These are phyloP conservation scores for Lactarius psammicola DNA, from an alignment of 768 basidiomycete genomes.

Conservation along the genomic window DNA sequence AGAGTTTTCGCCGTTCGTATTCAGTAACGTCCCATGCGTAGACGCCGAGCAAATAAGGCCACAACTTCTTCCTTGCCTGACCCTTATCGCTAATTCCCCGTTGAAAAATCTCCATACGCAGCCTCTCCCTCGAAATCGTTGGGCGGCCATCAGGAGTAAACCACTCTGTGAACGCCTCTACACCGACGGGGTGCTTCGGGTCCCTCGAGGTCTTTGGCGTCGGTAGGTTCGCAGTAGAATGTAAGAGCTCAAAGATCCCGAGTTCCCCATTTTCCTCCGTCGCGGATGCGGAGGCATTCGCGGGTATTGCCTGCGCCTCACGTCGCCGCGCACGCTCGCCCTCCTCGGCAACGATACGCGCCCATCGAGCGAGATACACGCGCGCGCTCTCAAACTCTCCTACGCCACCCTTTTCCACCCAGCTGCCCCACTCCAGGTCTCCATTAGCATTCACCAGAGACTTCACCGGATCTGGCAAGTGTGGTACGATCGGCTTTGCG, in stretches of 20 bases:
- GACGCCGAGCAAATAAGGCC: constrained; percentile 90
- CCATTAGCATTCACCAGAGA: constrained; percentile 88
- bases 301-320: constrained; percentile 70
- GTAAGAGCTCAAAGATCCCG: constrained; percentile 85
- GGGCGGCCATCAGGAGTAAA: constrained; percentile 72
- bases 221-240: constrained; percentile 75
- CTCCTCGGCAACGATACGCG: constrained; percentile 95
- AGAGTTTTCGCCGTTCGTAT: constrained; percentile 56
- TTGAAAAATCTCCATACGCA: constrained; percentile 75
- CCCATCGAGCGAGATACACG: constrained; percentile 96
- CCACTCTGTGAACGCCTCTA: constrained; percentile 73
- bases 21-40: constrained; percentile 73
- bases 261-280: constrained; percentile 42
- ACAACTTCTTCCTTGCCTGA: constrained; percentile 66
- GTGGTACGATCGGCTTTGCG: constrained; percentile 93
- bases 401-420: constrained; percentile 90
- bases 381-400: constrained; percentile 96
- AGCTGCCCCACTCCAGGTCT: constrained; percentile 90
- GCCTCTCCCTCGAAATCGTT: constrained; percentile 60
- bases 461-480: constrained; percentile 90
- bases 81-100: constrained; percentile 60
- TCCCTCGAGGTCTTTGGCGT: constrained; percentile 81
- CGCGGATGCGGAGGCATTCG: constrained; percentile 42
- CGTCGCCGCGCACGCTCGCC: constrained; percentile 84
- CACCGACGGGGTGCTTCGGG: constrained; percentile 73